Conservation (phyloP, 192 early-diverging fungal genomes). For the Gaertneriomyces semiglobifer region DNA sequence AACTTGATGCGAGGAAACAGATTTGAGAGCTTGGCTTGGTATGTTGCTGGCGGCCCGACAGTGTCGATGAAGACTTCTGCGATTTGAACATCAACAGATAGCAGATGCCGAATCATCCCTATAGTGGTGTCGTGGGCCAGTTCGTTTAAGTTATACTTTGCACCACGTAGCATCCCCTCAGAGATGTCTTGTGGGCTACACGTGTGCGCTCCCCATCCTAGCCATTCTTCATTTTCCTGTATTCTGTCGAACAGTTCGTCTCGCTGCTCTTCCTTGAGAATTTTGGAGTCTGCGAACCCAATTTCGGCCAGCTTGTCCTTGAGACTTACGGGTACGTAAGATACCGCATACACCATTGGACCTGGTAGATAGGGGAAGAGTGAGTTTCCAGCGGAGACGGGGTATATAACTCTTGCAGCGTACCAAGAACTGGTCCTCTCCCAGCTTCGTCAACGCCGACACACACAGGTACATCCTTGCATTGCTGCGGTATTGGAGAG, state of each 20-base stretch:
- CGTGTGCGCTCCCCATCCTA: slow-evolving; percentile 81
- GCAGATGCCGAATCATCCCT: slow-evolving; percentile 64
- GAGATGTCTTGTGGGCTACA: slow-evolving; percentile 92
- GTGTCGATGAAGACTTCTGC: slow-evolving; percentile 91
- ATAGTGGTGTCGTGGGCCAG: slow-evolving; percentile 95
- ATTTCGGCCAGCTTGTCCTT: slow-evolving; percentile 63
- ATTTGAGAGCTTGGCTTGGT: slow-evolving; percentile 71
- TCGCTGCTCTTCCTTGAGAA: slow-evolving; percentile 72
- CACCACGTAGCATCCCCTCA: slow-evolving; percentile 77
- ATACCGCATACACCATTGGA: slow-evolving; percentile 96
- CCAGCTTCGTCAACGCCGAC: slow-evolving; percentile 98
- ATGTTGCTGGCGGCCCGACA: slow-evolving; percentile 85
- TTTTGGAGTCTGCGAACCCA: slow-evolving; percentile 96
- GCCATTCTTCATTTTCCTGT: slow-evolving; percentile 51
- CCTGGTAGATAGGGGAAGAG: slow-evolving; percentile 47
- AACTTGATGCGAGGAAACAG: slow-evolving; percentile 77
- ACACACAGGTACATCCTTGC: slow-evolving; percentile 9
- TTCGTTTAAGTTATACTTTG: slow-evolving; percentile 88
- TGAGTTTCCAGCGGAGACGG: slow-evolving; percentile 11
- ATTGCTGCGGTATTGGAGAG: slow-evolving; percentile 9
- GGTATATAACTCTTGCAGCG: not conserved
- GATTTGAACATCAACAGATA: slow-evolving; percentile 65
- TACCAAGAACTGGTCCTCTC: slow-evolving; percentile 87
- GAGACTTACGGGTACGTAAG: slow-evolving; percentile 67
- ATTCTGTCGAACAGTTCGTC: slow-evolving; percentile 66